Percentiles rank a stretch among this genome's conserved stretches.
Conservation (phyloP, 257 asterid species). For the Thymus mandschuricus region DNA sequence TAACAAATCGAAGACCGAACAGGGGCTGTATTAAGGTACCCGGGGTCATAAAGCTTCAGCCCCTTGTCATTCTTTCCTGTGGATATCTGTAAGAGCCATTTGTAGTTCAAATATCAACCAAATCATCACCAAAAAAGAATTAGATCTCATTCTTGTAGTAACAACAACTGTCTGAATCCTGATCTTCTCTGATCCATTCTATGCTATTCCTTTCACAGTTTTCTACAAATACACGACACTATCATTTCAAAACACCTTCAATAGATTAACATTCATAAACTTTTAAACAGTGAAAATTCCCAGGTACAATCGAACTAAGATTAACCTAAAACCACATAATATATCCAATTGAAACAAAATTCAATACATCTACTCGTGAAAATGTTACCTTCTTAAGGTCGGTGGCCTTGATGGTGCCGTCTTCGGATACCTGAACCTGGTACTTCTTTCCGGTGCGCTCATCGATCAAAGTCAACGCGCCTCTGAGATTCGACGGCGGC, state of each 20-base stretch:
- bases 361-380: background rate
- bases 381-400: conserved; percentile 77
- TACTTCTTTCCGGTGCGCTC: conserved; percentile 81
- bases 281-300: background rate
- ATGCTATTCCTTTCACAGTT: background rate
- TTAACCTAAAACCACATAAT: conserved; percentile 1
- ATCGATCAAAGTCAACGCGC: conserved; percentile 68
- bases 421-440: conserved; percentile 82
- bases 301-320: background rate
- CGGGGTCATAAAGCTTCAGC: conserved; percentile 96
- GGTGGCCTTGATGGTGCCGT: conserved; percentile 87
- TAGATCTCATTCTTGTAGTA: background rate
- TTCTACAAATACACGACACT: background rate
- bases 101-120: conserved; percentile 31
- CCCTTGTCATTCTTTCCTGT: conserved; percentile 83
- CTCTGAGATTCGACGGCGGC: conserved; percentile 72
- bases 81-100: conserved; percentile 59
- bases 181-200: conserved; percentile 3
- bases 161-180: conserved; percentile 4
- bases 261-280: background rate
- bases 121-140: conserved; percentile 1
- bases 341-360: background rate
- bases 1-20: conserved; percentile 90
- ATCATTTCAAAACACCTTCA: background rate
- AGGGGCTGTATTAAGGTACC: conserved; percentile 96